Base-by-base conservation (phyloP, 1,139 yeast genomes). In the Hyphopichia fennica region DNA sequence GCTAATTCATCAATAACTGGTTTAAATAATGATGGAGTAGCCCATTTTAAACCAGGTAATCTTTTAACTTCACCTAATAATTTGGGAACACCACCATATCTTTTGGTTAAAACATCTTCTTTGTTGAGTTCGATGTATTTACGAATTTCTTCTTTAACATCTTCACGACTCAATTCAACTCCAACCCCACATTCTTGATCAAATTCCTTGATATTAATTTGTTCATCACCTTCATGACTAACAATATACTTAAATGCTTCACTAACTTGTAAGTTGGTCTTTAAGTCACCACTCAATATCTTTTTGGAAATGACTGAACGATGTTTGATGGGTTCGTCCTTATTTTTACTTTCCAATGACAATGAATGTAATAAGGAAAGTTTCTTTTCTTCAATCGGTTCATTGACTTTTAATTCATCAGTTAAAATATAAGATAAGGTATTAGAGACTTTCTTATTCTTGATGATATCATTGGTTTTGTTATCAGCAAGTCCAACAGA, bases 1-100 rank as follows among this genome's bases (percentile, higher is more conserved):
- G 90, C 72, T 55, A 86, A 81, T 38, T 76, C 82, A 59, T 93
- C 99, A 51, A 93, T 86, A 20, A 81, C 75, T 14, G 96, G 96
- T 67, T 93, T 93, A 69, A 93, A 87, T 44, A 80, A 70, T 40
- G 82, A 79, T 33, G 97, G 95, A 42, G 87, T 79, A 10, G 98
- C 99, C 96, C 97, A 93, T 65, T 87, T 89, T 63, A 93, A 76
- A 22, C 71, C 78, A 2, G 90, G 83, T 42, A 89, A 60, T 50
- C 75, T 78, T 72, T 88, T 89, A 45, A 87, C 81, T 41, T 82
- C 84, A 11, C 90, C 91, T 65, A 93, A 75, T 14, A 88, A 71
- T 27, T 81, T 76, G 18, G 97, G 93, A 41, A 90, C 84, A 35
- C 79, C 64, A 52, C 84, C 78, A 65, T 93, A 93, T 60, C 99